Conservation (phyloP, 2,329 filamentous ascomycete genomes). For the Ophiostoma angusticollis region DNA sequence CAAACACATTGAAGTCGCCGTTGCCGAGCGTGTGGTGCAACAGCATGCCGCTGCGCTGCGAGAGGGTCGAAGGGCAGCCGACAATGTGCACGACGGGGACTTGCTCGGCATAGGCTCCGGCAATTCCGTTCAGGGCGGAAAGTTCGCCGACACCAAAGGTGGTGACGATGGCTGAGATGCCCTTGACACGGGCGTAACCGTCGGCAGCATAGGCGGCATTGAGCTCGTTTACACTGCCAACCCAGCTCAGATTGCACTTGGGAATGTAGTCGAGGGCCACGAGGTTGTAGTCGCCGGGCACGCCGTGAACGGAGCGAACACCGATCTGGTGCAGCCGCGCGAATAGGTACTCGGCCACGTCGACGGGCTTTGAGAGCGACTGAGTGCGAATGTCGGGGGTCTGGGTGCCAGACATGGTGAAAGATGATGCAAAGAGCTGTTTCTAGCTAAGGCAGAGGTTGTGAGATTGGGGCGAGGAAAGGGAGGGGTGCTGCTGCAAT, state of each 20-base stretch:
- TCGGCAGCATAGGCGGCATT: conserved; percentile 48
- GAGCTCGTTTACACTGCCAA: conserved; percentile 40
- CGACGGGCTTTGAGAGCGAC: conserved; percentile 26
- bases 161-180: conserved; percentile 41
- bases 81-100: conserved; percentile 44
- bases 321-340: conserved; percentile 35
- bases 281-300: conserved; percentile 43
- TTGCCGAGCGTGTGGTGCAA: conserved; percentile 43
- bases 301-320: conserved; percentile 34
- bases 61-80: conserved; percentile 17
- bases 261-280: conserved; percentile 36
- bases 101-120: conserved; percentile 42
- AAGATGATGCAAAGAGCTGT: not conserved
- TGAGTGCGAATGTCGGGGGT: conserved; percentile 13
- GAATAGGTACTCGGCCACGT: conserved; percentile 42
- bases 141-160: conserved; percentile 45
- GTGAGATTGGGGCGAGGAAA: not conserved
- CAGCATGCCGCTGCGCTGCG: conserved; percentile 17
- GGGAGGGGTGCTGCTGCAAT: too few relatives aligned
- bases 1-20: conserved; percentile 51
- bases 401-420: conserved; percentile 8
- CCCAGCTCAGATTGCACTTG: conserved; percentile 33
- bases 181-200: conserved; percentile 47
- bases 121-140: conserved; percentile 43
- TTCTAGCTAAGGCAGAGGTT: too few relatives aligned